Percentiles rank a stretch among this genome's conserved stretches.
phyloP scores from a whole-genome alignment of 2,329 filamentous ascomycete species.

The Phoma sp. region DNA sequence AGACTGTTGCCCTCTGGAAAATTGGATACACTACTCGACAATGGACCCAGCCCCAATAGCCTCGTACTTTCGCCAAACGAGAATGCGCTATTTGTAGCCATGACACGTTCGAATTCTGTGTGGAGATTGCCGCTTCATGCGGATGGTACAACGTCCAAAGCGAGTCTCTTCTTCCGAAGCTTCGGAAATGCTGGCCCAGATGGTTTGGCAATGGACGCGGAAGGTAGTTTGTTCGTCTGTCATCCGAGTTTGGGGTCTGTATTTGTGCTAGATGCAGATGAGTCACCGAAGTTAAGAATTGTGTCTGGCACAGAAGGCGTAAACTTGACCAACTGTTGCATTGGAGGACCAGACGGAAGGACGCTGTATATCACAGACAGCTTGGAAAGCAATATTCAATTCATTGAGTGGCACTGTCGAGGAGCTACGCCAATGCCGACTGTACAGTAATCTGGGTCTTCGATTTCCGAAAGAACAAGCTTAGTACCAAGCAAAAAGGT shows the following conservation, averaged over 20 bases:
- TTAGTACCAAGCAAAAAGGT: no score
- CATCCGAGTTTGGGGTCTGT: background rate
- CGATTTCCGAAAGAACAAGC: no score
- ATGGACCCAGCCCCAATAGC: background rate
- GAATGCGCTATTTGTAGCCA: background rate
- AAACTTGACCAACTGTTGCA: background rate
- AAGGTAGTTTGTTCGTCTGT: background rate
- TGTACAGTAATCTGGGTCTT: no score
- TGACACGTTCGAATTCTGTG: background rate
- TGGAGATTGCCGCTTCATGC: background rate
- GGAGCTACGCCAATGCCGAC: background rate
- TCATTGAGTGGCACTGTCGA: background rate
- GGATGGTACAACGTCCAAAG: background rate
- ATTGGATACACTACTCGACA: background rate
- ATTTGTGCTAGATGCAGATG: background rate
- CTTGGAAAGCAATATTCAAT: background rate
- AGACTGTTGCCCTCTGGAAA: background rate
- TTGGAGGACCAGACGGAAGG: background rate
- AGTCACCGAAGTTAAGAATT: background rate
- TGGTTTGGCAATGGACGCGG: background rate
- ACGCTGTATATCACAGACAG: background rate
- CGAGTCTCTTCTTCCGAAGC: background rate
- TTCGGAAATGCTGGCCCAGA: background rate
- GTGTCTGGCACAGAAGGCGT: background rate
- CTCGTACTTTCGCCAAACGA: background rate